These are phyloP conservation scores for Aureobasidium zeae DNA, from an alignment of 2,329 filamentous ascomycete species.

Conservation along the genomic window DNA sequence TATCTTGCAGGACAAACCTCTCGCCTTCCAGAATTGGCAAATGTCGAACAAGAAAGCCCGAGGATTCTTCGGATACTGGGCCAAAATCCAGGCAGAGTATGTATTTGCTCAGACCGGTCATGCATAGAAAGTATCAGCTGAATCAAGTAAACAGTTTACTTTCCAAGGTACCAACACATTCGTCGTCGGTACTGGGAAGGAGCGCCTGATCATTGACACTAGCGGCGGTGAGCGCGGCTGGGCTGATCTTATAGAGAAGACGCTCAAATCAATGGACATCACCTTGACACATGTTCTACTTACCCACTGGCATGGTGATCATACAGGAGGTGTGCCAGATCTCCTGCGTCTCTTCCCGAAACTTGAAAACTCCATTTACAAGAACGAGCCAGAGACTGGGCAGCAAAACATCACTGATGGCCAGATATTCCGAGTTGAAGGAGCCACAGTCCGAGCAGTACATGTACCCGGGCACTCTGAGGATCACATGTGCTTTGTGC, in stretches of 20 bases:
- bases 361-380: constrained; percentile 44
- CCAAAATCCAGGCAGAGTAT: constrained; percentile 22
- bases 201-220: constrained; percentile 33
- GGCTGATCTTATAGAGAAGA: constrained; percentile 28
- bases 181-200: constrained; percentile 31
- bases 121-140: not conserved
- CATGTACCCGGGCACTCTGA: constrained; percentile 66
- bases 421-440: constrained; percentile 48
- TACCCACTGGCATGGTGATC: constrained; percentile 39
- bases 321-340: constrained; percentile 36
- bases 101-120: not conserved
- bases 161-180: constrained; percentile 37
- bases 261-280: constrained; percentile 25
- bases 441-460: constrained; percentile 57
- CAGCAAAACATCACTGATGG: constrained; percentile 49
- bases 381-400: constrained; percentile 47
- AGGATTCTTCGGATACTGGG: constrained; percentile 22
- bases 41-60: constrained; percentile 21
- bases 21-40: constrained; percentile 17
- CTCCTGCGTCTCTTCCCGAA: constrained; percentile 28
- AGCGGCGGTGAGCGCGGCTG: constrained; percentile 28
- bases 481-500: constrained; percentile 71
- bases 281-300: constrained; percentile 35
- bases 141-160: constrained; percentile 24
- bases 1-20: constrained; percentile 20